These are phyloP conservation scores for Fusarium guadeloupense DNA, from an alignment of 2,329 filamentous ascomycete species.

Conservation along the genomic window DNA sequence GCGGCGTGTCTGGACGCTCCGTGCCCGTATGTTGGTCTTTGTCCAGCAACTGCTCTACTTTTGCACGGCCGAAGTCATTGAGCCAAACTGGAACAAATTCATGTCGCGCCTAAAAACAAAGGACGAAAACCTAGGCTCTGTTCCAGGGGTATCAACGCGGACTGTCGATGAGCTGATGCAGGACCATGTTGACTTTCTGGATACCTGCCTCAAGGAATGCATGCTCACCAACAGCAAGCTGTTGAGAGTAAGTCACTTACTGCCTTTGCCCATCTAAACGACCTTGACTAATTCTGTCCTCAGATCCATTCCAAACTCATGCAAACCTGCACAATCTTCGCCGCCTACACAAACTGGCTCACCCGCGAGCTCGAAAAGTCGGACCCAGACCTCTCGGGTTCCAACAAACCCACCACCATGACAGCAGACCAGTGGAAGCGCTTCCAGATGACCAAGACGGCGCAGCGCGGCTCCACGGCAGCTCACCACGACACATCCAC, in stretches of 20 bases:
- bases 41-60: slow-evolving; percentile 97
- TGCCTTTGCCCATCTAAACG: background rate
- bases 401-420: slow-evolving; percentile 68
- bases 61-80: slow-evolving; percentile 95
- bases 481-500: slow-evolving; percentile 48
- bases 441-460: slow-evolving; percentile 61
- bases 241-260: slow-evolving; percentile 72
- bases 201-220: slow-evolving; percentile 97
- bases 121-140: slow-evolving; percentile 51
- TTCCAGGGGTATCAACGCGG: slow-evolving; percentile 56
- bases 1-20: slow-evolving; percentile 86
- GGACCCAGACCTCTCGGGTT: slow-evolving; percentile 77
- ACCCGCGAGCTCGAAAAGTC: slow-evolving; percentile 84
- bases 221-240: slow-evolving; percentile 98
- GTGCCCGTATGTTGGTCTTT: slow-evolving; percentile 95
- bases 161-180: slow-evolving; percentile 99
- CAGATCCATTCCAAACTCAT: slow-evolving; percentile 98
- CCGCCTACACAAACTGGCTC: slow-evolving; percentile 86
- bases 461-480: slow-evolving; percentile 49
- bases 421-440: slow-evolving; percentile 68
- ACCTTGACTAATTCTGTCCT: slow-evolving; percentile 16
- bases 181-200: slow-evolving; percentile 97
- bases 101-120: slow-evolving; percentile 83
- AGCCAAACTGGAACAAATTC: slow-evolving; percentile 94
- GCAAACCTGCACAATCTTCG: slow-evolving; percentile 94